Conservation (phyloP, 2,329 filamentous ascomycete species). For the Nigrospora osmanthi region DNA sequence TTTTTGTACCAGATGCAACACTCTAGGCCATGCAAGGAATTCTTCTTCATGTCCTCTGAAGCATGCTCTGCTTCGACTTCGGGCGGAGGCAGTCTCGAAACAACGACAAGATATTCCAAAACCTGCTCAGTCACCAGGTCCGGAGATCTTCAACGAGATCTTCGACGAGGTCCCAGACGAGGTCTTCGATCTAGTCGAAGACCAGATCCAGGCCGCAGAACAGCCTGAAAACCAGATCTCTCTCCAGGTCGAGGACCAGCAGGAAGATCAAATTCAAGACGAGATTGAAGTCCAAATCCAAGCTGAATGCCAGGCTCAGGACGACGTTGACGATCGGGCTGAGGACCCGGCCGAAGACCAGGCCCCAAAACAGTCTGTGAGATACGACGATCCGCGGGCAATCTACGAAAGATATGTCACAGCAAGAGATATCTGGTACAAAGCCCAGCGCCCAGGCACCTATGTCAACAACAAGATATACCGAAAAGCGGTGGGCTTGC, state of each 20-base stretch:
- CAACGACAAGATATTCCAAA: not conserved
- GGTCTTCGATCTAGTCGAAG: not conserved
- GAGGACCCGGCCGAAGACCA: not conserved
- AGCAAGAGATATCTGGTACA: slow-evolving; percentile 1
- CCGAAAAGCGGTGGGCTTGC: not conserved
- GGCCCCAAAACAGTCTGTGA: not conserved
- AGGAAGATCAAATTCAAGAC: not conserved
- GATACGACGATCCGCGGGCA: not conserved
- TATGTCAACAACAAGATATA: not conserved
- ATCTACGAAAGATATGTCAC: not conserved
- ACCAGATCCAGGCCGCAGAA: not conserved
- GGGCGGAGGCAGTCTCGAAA: not conserved
- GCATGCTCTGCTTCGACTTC: not conserved
- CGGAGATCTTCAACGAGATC: not conserved
- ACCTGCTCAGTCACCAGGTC: not conserved
- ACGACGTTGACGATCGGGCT: no score
- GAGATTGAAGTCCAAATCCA: not conserved
- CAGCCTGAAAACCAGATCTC: not conserved
- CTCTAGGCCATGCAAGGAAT: not conserved
- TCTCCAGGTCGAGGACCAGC: not conserved
- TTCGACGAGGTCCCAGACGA: not conserved
- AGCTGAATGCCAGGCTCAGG: no score
- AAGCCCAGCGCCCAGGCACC: not conserved
- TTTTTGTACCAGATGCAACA: not conserved
- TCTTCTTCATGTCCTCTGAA: not conserved